Evolutionary conservation across 208 protist species (phyloP), one percentile per base, ranked within the genome.

Genomic region (Leishmania guyanensis): DNA sequence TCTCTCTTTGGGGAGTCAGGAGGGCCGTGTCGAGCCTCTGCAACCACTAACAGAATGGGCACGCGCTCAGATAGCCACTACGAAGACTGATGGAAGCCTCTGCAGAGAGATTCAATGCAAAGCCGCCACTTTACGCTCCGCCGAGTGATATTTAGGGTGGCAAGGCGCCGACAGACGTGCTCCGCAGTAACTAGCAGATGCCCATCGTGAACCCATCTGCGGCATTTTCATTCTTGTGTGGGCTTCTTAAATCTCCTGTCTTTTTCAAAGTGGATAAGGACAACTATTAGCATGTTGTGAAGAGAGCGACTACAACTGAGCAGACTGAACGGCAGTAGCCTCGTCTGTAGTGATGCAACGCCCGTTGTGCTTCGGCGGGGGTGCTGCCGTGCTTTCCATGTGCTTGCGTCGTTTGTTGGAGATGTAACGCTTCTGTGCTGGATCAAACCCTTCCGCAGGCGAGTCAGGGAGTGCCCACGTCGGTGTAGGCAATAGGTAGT

Each of bases 361-460:
- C 10, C 36, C 50, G 9, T 51, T 36, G 54, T 51, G 26, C 16
- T 26, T 6, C 56, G 39, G 74, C 51, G 56, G 51, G n/a, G 78
- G 60, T 8, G 68, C n/a, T 10, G 68, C 75, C 1, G 39, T 58
- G 20, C 54, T 50, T 60, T 81, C 79, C 79, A 88, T 80, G 75
- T 88, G 53, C 54, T 51, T 75, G n/a, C 82, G 75, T 9, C 91
- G 91, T 72, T 84, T 84, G 50, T 84, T 81, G 2, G 94, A 90
- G 36, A 97, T 85, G 83, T 95, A 90, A 14, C 93, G 87, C 60
- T 86, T 56, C 77, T 97, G 92, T 26, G 77, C 16, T 20, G 97
- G 96, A 83, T 99, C 96, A 82, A 98, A 98, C 22, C 97, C 96
- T 73, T 96, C 88, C 10, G 46, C 83, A 14, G 87, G 80, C 2